phyloP scores from a whole-genome alignment of 2,329 filamentous ascomycete species.

The Fusarium dlaminii region DNA sequence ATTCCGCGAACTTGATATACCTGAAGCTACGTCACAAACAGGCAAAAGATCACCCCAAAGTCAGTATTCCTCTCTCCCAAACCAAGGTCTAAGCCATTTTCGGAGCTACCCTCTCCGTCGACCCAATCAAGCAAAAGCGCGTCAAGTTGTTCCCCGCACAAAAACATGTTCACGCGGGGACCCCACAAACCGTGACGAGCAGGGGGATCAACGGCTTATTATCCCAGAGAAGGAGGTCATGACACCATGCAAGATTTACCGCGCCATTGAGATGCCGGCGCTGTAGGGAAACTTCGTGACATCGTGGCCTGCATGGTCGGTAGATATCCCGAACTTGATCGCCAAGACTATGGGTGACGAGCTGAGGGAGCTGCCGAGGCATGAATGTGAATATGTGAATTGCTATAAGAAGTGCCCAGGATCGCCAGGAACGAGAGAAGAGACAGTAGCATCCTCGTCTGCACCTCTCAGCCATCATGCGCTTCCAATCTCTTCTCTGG shows the following conservation, averaged over 20 bases:
- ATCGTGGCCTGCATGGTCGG: not conserved
- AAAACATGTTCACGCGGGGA: slow-evolving; percentile 8
- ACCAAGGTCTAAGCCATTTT: not conserved
- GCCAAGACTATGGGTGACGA: not conserved
- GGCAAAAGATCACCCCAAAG: slow-evolving; percentile 2
- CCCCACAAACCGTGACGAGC: slow-evolving; percentile 13
- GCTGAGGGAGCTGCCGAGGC: not conserved
- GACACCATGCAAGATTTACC: slow-evolving; percentile 1
- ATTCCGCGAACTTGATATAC: not conserved
- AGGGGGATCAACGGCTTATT: not conserved
- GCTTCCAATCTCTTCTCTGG: slow-evolving; percentile 21
- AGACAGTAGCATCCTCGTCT: not conserved
- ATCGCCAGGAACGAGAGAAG: not conserved
- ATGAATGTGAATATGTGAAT: not conserved
- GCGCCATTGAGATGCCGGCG: slow-evolving; percentile 16
- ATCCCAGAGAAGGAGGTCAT: slow-evolving; percentile 10
- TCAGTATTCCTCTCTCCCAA: not conserved
- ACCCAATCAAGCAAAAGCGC: slow-evolving; percentile 11
- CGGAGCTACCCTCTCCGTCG: slow-evolving; percentile 9
- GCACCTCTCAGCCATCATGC: slow-evolving; percentile 3
- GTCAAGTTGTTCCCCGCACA: slow-evolving; percentile 11
- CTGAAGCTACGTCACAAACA: not conserved
- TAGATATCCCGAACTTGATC: slow-evolving; percentile 13
- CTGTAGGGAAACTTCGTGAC: not conserved
- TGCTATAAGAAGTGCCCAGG: not conserved